Conservation (phyloP, 345 rosid genomes). For the Euphorbia tirucalli region DNA sequence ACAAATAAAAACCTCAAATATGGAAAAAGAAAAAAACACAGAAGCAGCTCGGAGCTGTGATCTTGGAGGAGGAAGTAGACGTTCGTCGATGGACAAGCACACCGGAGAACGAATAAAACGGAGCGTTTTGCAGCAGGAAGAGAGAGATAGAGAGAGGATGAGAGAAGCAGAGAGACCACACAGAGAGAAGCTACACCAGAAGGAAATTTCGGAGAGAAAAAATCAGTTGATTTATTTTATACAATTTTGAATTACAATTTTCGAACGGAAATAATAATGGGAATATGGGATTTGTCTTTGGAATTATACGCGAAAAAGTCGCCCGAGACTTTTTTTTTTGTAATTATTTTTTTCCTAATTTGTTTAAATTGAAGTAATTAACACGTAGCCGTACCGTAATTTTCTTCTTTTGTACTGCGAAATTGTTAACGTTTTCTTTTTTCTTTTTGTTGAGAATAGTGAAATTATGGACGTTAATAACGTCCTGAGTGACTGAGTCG, state of each 20-base stretch:
- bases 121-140: not conserved
- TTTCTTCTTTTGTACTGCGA: not conserved
- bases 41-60: not conserved
- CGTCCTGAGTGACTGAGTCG: too few relatives aligned
- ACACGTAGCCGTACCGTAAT: not conserved
- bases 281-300: not conserved
- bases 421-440: not conserved
- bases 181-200: not conserved
- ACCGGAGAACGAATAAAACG: slow-evolving; percentile 12
- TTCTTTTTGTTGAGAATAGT: too few relatives aligned
- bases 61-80: not conserved
- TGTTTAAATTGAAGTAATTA: not conserved
- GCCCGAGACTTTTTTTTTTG: not conserved
- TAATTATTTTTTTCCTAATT: not conserved
- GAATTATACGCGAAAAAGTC: not conserved
- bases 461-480: too few relatives aligned
- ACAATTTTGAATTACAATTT: not conserved
- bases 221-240: not conserved
- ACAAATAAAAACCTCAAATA: not conserved
- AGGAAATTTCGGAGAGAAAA: not conserved
- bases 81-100: not conserved
- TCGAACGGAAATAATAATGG: not conserved
- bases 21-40: not conserved
- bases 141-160: not conserved
- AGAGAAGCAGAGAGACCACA: not conserved